These are phyloP conservation scores for Fusarium veterinarium DNA, from an alignment of 2,329 filamentous ascomycete species.

Conservation along the genomic window DNA sequence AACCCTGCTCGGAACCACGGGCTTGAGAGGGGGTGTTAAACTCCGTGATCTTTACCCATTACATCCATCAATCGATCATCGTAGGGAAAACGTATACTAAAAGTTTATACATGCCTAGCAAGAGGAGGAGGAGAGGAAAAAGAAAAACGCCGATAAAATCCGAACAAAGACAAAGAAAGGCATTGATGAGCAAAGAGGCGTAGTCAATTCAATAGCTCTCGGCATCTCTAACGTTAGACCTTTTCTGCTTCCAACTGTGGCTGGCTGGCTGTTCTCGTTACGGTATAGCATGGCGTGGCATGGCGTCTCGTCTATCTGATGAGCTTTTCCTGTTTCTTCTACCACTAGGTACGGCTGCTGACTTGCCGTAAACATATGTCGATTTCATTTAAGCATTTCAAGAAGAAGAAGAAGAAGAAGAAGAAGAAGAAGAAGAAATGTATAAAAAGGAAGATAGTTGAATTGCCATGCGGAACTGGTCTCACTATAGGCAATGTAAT, in stretches of 20 bases:
- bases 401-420: neutral
- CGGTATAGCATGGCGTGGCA: slow-evolving; percentile 20
- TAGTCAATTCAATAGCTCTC: slow-evolving; percentile 15
- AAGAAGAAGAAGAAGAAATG: neutral
- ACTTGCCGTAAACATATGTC: slow-evolving; percentile 1
- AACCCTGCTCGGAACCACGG: slow-evolving; percentile 20
- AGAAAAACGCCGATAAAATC: neutral
- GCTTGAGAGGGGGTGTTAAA: slow-evolving; percentile 6
- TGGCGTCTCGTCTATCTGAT: slow-evolving; percentile 29
- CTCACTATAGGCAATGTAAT: neutral
- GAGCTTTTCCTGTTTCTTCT: slow-evolving; percentile 4
- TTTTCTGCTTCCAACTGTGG: slow-evolving; percentile 27
- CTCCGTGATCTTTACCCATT: slow-evolving; percentile 17
- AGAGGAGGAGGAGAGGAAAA: neutral
- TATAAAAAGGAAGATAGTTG: neutral
- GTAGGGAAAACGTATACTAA: neutral
- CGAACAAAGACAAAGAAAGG: neutral
- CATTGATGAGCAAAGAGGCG: slow-evolving; percentile 9
- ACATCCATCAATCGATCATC: slow-evolving; percentile 3
- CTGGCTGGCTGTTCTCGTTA: slow-evolving; percentile 33
- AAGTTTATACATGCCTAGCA: neutral
- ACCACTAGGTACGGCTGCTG: neutral
- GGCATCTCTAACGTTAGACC: slow-evolving; percentile 9
- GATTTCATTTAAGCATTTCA: neutral
- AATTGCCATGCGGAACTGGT: neutral